Percentiles rank a stretch among this genome's conserved stretches.
Conservation (phyloP, 163 green algal species). For the Picocystis sp. region DNA sequence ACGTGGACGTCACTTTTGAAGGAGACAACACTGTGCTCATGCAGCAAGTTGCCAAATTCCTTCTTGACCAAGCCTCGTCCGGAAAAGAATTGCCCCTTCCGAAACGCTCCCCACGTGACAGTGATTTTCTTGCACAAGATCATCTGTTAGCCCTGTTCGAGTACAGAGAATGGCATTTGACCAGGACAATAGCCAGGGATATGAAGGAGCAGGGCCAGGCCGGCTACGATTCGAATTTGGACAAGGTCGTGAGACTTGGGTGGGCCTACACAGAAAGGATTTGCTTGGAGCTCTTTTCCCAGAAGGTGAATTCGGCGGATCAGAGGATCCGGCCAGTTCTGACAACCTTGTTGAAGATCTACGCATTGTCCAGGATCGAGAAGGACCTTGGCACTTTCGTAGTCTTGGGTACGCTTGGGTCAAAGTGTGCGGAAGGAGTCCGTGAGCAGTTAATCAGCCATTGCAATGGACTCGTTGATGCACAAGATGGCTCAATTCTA, state of each 20-base stretch:
- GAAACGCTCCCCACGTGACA: too few species aligned
- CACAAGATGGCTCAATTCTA: constrained; percentile 21
- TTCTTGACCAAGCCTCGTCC: too few species aligned
- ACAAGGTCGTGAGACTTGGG: constrained; percentile 48
- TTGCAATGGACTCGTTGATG: constrained; percentile 29
- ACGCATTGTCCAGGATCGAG: constrained; percentile 46
- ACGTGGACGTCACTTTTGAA: constrained; percentile 50
- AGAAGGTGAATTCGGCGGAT: constrained; percentile 12
- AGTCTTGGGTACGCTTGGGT: constrained; percentile 9
- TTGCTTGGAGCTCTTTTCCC: constrained; percentile 30
- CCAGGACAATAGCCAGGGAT: too few species aligned
- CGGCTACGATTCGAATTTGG: constrained; percentile 51
- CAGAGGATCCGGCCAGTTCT: constrained; percentile 20
- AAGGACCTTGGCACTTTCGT: constrained; percentile 34
- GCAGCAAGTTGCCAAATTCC: too few species aligned
- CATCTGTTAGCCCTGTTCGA: too few species aligned
- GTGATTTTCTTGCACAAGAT: too few species aligned
- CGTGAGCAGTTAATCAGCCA: constrained; percentile 27
- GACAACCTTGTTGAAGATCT: constrained; percentile 32
- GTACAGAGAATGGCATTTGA: too few species aligned
- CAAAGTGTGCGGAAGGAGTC: constrained; percentile 25
- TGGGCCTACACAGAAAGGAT: constrained; percentile 53
- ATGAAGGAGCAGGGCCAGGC: too few species aligned
- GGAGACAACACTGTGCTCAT: constrained; percentile 90
- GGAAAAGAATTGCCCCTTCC: too few species aligned